Percentiles rank a stretch among this genome's conserved stretches.
These are phyloP conservation scores for Cantharellus cinnabarinus DNA, from an alignment of 768 basidiomycete species.

Conservation along the genomic window DNA sequence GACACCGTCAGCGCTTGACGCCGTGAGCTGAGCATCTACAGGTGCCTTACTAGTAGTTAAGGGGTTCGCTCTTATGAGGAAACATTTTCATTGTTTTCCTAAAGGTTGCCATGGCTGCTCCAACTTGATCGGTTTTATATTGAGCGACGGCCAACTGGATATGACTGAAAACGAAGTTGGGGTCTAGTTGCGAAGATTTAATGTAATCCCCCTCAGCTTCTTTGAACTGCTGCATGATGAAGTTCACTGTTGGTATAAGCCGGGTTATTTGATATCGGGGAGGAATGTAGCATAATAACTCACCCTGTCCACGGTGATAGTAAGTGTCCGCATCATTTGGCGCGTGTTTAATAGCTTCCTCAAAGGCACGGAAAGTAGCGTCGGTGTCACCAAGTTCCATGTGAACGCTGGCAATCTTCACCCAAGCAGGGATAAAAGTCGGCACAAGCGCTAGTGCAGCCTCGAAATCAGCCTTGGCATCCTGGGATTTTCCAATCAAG, in stretches of 20 bases:
- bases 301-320: slow-evolving; percentile 96
- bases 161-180: slow-evolving; percentile 84
- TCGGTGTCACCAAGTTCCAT: slow-evolving; percentile 83
- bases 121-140: slow-evolving; percentile 69
- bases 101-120: slow-evolving; percentile 80
- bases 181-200: slow-evolving; percentile 73
- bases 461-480: slow-evolving; percentile 67
- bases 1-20: not conserved
- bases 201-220: slow-evolving; percentile 81
- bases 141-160: slow-evolving; percentile 94
- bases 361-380: slow-evolving; percentile 79
- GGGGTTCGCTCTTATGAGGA: slow-evolving; percentile 71
- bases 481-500: slow-evolving; percentile 62
- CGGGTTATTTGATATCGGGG: not conserved
- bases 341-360: slow-evolving; percentile 67
- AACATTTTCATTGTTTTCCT: slow-evolving; percentile 65
- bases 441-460: slow-evolving; percentile 50
- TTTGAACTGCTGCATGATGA: slow-evolving; percentile 80
- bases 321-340: slow-evolving; percentile 83
- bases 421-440: slow-evolving; percentile 65
- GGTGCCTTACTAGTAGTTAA: slow-evolving; percentile 73
- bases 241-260: slow-evolving; percentile 38
- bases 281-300: slow-evolving; percentile 9
- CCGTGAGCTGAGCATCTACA: not conserved
- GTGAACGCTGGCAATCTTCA: slow-evolving; percentile 91